Evolutionary conservation across 148 eudicot genomes (phyloP), one percentile per base, ranked within the genome.

Genomic region (Nepenthes gracilis): DNA sequence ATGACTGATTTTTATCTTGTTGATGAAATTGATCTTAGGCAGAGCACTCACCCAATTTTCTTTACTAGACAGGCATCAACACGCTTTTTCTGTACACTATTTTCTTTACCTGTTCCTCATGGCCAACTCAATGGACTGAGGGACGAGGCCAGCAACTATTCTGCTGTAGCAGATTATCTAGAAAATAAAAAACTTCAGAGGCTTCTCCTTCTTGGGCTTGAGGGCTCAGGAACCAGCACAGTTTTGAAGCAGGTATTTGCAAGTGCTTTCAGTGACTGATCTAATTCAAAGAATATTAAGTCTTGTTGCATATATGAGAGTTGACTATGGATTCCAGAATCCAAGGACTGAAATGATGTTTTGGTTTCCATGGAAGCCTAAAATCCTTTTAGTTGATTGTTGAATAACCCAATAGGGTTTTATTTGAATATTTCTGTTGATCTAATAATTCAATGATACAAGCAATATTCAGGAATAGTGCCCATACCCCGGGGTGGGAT

Each of bases 171-270:
- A 59, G 81, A 77, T 76, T 94, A 77, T 78, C 72, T 86, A 40
- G 97, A 94, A 61, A 87, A 75, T 75, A 83, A 76, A 74, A 87
- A 74, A 67, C 58, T 62, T 52, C 95, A 89, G 70, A 94, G 85
- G 78, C 83, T 94, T 67, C 85, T 94, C 62, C 80, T 94, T 47
- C 81, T 94, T 58, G 99, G 99, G 49, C 79, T 80, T 37, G 84
- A 77, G 55, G 88, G 97, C 54, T 79, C 97, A 64, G 99, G 99
- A 71, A 89, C 99, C 63, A 94, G 99, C 83, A 94, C 99, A 8
- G 77, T 94, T n/a, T 94, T 94, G 69, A 94, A 94, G 88, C 99
- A 94, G 95, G 99, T 88, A 78, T 34, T 33, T 32, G 36, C 58
- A n/a, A 32, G 35, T 61, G 56, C 54, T 60, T n/a, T 9, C 2